Conservation (phyloP, 2,329 filamentous ascomycete genomes). For the Stachybotrys elegans region DNA sequence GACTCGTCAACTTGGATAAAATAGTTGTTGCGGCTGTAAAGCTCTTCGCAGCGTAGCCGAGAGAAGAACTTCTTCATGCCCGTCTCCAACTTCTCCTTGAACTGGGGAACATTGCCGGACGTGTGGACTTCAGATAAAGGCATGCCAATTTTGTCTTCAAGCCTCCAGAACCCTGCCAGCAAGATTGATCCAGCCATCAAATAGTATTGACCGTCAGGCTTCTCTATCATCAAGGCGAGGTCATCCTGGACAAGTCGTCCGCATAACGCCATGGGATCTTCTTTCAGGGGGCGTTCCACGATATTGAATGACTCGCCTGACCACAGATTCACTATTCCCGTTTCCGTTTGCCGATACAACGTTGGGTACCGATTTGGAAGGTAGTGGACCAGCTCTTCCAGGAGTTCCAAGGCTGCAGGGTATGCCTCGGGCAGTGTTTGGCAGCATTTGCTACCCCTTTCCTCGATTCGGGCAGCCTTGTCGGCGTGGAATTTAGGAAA, state of each 20-base stretch:
- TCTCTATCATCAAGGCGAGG: constrained; percentile 77
- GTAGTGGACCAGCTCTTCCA: constrained; percentile 68
- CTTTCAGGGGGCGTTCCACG: constrained; percentile 54
- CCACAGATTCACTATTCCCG: constrained; percentile 64
- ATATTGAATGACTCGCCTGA: constrained; percentile 72
- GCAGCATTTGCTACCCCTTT: constrained; percentile 64
- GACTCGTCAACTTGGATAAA: constrained; percentile 82
- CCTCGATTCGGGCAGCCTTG: constrained; percentile 62
- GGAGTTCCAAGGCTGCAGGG: constrained; percentile 67
- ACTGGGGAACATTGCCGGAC: constrained; percentile 69
- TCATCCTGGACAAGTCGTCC: constrained; percentile 76
- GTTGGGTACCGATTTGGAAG: constrained; percentile 70
- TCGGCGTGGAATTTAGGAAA: constrained; percentile 67
- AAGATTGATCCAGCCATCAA: constrained; percentile 72
- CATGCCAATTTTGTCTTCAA: constrained; percentile 80
- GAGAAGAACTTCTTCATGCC: constrained; percentile 81
- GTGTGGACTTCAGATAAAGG: constrained; percentile 74
- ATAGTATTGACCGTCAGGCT: constrained; percentile 72
- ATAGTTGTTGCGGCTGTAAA: constrained; percentile 70
- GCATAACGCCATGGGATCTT: constrained; percentile 74
- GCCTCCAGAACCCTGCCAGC: constrained; percentile 77
- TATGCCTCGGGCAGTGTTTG: constrained; percentile 64
- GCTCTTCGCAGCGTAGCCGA: constrained; percentile 61
- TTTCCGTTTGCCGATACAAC: constrained; percentile 58
- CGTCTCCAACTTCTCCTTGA: constrained; percentile 64